phyloP scores from a whole-genome alignment of 768 basidiomycete species.

The Lepiota brunneoincarnata region DNA sequence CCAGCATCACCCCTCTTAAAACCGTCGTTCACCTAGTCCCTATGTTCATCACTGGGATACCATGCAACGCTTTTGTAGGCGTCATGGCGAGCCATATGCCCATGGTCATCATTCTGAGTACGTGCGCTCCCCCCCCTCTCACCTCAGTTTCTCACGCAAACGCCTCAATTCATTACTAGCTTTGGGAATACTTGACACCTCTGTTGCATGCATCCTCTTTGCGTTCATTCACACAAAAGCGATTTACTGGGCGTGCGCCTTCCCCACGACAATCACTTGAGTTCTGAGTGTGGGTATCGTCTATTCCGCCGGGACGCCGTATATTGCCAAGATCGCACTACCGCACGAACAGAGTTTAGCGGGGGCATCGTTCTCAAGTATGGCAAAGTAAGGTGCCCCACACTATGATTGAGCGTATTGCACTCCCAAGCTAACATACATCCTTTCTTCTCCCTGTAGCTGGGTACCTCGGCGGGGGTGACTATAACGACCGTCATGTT shows the following conservation, averaged over 20 bases:
- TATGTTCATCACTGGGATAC: constrained; percentile 63
- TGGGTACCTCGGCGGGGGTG: constrained; percentile 69
- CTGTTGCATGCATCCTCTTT: constrained; percentile 58
- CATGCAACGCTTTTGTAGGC: constrained; percentile 66
- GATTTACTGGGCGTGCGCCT: too few species aligned
- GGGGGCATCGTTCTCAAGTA: too few species aligned
- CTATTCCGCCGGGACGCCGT: too few species aligned
- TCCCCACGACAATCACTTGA: too few species aligned
- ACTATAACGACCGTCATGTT: constrained; percentile 77
- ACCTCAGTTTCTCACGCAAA: background rate
- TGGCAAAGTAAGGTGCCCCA: too few species aligned
- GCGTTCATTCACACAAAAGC: constrained; percentile 57
- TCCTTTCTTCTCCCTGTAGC: constrained; percentile 32
- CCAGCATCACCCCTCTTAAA: too few species aligned
- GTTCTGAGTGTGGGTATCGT: too few species aligned
- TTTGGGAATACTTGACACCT: constrained; percentile 57
- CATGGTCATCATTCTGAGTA: constrained; percentile 57
- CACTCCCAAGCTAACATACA: background rate
- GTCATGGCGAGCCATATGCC: constrained; percentile 53
- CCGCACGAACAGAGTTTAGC: too few species aligned
- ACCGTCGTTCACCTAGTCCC: too few species aligned
- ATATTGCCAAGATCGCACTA: too few species aligned
- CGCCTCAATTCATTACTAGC: constrained; percentile 2
- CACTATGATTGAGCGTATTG: background rate
- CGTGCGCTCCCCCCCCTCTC: constrained; percentile 14